Conservation (phyloP, 2,329 filamentous ascomycete genomes). For the Pestalotiopsis sp. region DNA sequence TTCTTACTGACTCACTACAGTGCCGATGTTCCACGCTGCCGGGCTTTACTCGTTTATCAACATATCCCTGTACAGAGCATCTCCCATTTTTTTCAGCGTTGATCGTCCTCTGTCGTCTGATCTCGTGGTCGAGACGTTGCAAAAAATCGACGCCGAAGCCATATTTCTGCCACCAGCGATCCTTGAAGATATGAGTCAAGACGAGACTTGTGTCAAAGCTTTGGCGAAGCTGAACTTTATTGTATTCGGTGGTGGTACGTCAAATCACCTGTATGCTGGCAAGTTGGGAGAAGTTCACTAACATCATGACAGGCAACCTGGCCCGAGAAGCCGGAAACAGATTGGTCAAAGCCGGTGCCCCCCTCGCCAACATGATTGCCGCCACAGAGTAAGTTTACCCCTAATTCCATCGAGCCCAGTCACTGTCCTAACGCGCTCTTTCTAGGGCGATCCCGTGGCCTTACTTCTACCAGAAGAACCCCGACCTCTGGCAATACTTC, state of each 20-base stretch:
- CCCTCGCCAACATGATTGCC: constrained; percentile 39
- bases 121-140: constrained; percentile 33
- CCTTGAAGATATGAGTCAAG: constrained; percentile 45
- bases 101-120: constrained; percentile 38
- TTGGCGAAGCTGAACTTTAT: constrained; percentile 38
- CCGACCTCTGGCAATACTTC: constrained; percentile 45
- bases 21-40: constrained; percentile 44
- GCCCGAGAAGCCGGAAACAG: constrained; percentile 38
- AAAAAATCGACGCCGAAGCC: constrained; percentile 28
- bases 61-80: constrained; percentile 32
- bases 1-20: constrained; percentile 20
- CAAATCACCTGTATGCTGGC: neutral
- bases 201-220: constrained; percentile 28
- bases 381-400: constrained; percentile 42
- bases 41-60: constrained; percentile 30
- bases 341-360: constrained; percentile 37
- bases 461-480: constrained; percentile 34
- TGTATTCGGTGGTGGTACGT: constrained; percentile 41
- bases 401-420: neutral
- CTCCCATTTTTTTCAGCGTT: constrained; percentile 30
- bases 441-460: constrained; percentile 37
- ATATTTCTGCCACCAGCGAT: constrained; percentile 41
- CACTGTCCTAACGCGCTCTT: constrained; percentile 14
- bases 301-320: constrained; percentile 35
- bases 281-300: neutral